These are phyloP conservation scores for Candida albicans DNA, from an alignment of 1,139 yeast species.

Conservation along the genomic window DNA sequence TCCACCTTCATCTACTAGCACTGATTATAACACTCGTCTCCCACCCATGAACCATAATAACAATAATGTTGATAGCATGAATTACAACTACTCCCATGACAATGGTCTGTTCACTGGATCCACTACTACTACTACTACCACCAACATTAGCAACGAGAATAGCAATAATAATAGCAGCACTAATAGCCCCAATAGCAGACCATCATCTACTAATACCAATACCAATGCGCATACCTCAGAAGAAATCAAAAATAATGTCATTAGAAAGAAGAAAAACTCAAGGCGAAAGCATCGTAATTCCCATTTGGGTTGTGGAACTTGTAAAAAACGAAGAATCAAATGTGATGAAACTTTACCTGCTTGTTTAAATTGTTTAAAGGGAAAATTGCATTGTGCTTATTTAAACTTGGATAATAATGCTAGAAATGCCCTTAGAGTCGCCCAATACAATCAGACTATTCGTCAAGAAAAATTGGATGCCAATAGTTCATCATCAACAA, in stretches of 20 bases:
- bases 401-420: conserved; percentile 51
- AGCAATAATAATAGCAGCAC: background rate
- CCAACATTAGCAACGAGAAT: conserved; percentile 3
- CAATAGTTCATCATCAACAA: conserved; percentile 12
- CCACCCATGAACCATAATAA: background rate
- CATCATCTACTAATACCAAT: background rate
- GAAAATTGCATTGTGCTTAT: conserved; percentile 57
- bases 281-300: conserved; percentile 65
- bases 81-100: no score
- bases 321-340: conserved; percentile 65
- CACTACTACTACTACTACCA: background rate
- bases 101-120: no score
- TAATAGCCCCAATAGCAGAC: no score
- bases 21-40: background rate
- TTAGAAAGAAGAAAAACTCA: conserved; percentile 41
- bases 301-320: conserved; percentile 64
- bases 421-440: conserved; percentile 50
- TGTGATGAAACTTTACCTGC: conserved; percentile 67
- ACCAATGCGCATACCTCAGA: background rate
- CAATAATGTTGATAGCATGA: background rate
- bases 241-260: conserved; percentile 12
- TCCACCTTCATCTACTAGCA: conserved; percentile 1
- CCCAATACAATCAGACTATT: conserved; percentile 48
- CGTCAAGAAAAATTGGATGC: conserved; percentile 30
- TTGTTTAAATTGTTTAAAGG: conserved; percentile 60